Percentiles rank a stretch among this genome's conserved stretches.
These are phyloP conservation scores for Penicillium paneum DNA, from an alignment of 2,329 filamentous ascomycete genomes.

Conservation along the genomic window DNA sequence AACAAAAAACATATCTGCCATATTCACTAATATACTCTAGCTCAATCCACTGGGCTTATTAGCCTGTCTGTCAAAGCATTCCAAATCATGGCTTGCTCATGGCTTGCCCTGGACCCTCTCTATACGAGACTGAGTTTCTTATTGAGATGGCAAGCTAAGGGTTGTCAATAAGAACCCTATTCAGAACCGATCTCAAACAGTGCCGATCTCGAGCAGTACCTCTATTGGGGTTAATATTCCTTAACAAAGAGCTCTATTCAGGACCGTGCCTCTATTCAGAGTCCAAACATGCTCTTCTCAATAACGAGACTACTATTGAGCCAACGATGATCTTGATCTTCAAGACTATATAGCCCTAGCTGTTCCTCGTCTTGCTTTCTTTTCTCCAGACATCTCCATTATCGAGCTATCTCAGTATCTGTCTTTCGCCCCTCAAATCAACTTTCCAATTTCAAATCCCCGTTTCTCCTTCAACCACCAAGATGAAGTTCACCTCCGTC, in stretches of 20 bases:
- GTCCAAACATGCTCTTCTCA: not conserved
- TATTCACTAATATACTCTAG: not conserved
- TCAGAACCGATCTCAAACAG: not conserved
- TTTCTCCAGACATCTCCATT: slow-evolving; percentile 4
- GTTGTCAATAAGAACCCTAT: slow-evolving; percentile 1
- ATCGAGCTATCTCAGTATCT: slow-evolving; percentile 12
- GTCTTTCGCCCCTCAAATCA: slow-evolving; percentile 8
- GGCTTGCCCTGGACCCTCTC: not conserved
- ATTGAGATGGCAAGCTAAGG: not conserved
- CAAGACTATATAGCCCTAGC: not conserved
- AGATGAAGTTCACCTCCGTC: slow-evolving; percentile 50
- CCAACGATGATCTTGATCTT: not conserved
- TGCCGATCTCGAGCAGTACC: not conserved
- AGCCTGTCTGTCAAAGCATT: not conserved
- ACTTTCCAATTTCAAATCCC: slow-evolving; percentile 6
- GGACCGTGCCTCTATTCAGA: slow-evolving; percentile 4
- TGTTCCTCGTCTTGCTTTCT: not conserved
- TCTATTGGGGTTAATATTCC: not conserved
- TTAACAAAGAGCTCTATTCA: slow-evolving; percentile 6
- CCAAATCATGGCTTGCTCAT: not conserved
- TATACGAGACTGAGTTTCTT: not conserved
- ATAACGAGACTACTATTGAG: not conserved
- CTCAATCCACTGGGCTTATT: not conserved
- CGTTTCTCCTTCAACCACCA: slow-evolving; percentile 21
- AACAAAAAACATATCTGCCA: not conserved